Evolutionary conservation across 73 alveolate genomes (phyloP), one percentile per base, ranked within the genome.

Genomic region (Paramecium octaurelia): DNA sequence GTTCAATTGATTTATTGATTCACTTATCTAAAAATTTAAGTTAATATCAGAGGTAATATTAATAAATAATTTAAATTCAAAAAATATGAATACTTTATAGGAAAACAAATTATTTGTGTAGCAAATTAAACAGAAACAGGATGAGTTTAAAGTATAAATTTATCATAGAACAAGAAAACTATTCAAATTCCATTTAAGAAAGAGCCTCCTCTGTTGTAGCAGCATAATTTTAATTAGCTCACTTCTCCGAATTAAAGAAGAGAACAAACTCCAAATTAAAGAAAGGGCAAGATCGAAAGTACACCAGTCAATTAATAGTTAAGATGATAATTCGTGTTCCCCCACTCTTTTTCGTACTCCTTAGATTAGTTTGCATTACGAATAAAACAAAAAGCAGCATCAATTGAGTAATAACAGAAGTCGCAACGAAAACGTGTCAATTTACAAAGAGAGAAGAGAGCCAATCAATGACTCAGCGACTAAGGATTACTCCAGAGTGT

Each of bases 331-430:
- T 64, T 80, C 91, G 14, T 44, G 91, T 80, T 80, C 91, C 20
- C 91, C 91, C 4, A 80, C 91, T 27, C 42, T 80, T n/a, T 80
- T 80, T 80, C 70, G 91, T 0, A 80, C 91, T 20, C 91, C 91
- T 10, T 46, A 80, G 11, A 80, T 80, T 20, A 80, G 91, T 80
- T 35, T 80, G 8, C 91, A 80, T 80, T 80, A 80, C 11, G 91
- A 80, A 14, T 14, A 46, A 23, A 80, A 64, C 9, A 64, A 20
- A 43, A 34, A 40, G n/a, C 8, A 35, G 16, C 38, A 73, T 73
- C 14, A 80, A 80, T 64, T 36, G n/a, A 44, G 76, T 24, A 80
- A 80, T 18, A 80, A 80, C 20, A 80, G 91, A 7, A 44, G 76
- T 24, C 20, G 75, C 3, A 42, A 80, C 24, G 91, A 80, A 8